Evolutionary conservation across 345 rosid species (phyloP).

Genomic region (Erysimum cheiranthoides): DNA sequence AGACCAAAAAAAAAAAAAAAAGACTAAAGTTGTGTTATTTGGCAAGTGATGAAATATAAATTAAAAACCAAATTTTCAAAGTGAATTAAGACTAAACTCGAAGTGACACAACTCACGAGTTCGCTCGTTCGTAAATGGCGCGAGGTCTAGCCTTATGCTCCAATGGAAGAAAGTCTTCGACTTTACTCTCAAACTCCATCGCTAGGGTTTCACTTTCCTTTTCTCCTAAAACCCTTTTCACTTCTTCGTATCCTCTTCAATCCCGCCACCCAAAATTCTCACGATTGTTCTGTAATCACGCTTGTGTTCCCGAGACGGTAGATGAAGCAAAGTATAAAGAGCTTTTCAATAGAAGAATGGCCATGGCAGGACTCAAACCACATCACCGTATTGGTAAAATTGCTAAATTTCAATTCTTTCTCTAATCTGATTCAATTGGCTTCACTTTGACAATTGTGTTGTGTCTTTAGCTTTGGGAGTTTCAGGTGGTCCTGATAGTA

Average conservation of each 20-base stretch:
- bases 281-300: constrained; percentile 55
- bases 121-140: constrained; percentile 50
- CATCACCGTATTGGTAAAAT: constrained; percentile 79
- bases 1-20: too few relatives aligned
- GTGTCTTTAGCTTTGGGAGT: constrained; percentile 73
- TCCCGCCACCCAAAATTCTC: constrained; percentile 37
- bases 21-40: too few relatives aligned
- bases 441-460: not conserved
- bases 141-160: constrained; percentile 50
- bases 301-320: constrained; percentile 41
- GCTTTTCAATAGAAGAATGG: constrained; percentile 72
- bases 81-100: not conserved
- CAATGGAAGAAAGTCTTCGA: constrained; percentile 47
- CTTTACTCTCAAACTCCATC: constrained; percentile 40
- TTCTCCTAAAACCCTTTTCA: constrained; percentile 39
- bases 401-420: not conserved
- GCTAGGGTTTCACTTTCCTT: constrained; percentile 45
- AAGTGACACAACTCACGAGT: not conserved
- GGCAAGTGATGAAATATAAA: not conserved
- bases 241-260: constrained; percentile 28
- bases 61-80: not conserved
- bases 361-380: constrained; percentile 83
- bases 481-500: constrained; percentile 96
- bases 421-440: not conserved
- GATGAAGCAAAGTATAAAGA: constrained; percentile 53